phyloP scores from a whole-genome alignment of 306 rosid species.

The Albizia julibrissin region DNA sequence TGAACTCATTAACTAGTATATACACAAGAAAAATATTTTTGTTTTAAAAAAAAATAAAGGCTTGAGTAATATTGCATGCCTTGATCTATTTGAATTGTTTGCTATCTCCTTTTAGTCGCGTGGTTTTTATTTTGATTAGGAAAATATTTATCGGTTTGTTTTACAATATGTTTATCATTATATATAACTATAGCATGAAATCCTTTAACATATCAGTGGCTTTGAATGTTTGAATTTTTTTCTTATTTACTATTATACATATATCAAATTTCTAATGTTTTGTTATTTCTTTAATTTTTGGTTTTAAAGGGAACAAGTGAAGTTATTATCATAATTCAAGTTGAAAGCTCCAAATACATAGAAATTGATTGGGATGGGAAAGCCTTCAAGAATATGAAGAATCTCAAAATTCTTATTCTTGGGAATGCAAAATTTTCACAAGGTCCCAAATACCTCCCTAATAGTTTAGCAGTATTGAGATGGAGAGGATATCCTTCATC shows the following conservation, averaged over 20 bases:
- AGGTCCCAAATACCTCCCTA: constrained; percentile 12
- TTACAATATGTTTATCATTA: too few species aligned
- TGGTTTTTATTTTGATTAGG: too few species aligned
- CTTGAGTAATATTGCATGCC: too few species aligned
- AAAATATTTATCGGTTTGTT: too few species aligned
- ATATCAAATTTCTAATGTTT: too few species aligned
- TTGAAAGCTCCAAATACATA: neutral
- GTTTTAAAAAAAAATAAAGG: too few species aligned
- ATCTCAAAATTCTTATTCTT: neutral
- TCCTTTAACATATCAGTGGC: neutral
- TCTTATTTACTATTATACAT: too few species aligned
- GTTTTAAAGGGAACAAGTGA: constrained; percentile 6
- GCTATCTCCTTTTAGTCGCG: too few species aligned
- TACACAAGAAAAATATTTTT: too few species aligned
- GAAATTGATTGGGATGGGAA: constrained; percentile 4
- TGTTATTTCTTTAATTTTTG: neutral
- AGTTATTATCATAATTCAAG: constrained; percentile 2
- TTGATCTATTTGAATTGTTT: too few species aligned
- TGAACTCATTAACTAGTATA: too few species aligned
- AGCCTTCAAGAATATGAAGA: neutral
- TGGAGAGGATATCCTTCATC: constrained; percentile 25
- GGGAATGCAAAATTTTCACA: neutral
- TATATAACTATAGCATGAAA: neutral
- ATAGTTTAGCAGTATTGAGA: neutral
- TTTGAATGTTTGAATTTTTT: too few species aligned